A percentile compares a stretch with the other conserved stretches of the same genome.
Evolutionary conservation across 2,329 filamentous ascomycete species (phyloP).

Genomic region (Sphaerulina populicola): DNA sequence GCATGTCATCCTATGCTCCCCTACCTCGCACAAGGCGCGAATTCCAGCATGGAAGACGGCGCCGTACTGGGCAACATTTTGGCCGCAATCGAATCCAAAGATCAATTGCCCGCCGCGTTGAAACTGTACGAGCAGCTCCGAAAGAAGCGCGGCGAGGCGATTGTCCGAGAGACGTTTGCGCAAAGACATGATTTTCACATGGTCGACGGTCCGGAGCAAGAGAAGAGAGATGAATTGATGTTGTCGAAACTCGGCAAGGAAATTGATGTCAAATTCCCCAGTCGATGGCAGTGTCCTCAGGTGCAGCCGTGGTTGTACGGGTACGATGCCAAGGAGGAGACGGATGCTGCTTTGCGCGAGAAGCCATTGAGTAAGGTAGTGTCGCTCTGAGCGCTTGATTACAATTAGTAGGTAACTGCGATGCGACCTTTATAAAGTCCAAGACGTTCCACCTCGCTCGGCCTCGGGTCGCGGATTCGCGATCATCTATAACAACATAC

Average conservation of each 20-base stretch:
- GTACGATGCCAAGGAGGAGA: slow-evolving; percentile 54
- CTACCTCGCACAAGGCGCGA: slow-evolving; percentile 55
- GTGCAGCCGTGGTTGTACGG: slow-evolving; percentile 58
- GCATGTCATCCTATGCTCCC: slow-evolving; percentile 44
- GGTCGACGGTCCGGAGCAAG: slow-evolving; percentile 48
- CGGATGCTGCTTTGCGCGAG: slow-evolving; percentile 28
- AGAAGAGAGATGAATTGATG: slow-evolving; percentile 51
- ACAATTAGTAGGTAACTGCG: no score
- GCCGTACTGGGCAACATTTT: slow-evolving; percentile 55
- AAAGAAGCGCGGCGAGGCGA: slow-evolving; percentile 45
- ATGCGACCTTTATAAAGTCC: no score
- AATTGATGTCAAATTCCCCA: slow-evolving; percentile 51
- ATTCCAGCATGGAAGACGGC: slow-evolving; percentile 60
- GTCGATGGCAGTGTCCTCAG: slow-evolving; percentile 54
- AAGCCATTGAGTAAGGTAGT: slow-evolving; percentile 14
- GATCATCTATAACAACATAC: no score
- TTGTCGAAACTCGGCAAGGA: slow-evolving; percentile 47
- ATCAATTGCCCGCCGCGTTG: slow-evolving; percentile 36
- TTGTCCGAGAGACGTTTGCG: slow-evolving; percentile 56
- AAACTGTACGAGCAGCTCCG: slow-evolving; percentile 40
- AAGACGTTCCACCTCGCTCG: no score
- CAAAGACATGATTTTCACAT: slow-evolving; percentile 38
- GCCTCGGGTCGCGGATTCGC: no score
- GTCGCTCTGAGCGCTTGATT: not conserved
- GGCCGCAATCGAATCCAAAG: slow-evolving; percentile 40